Evolutionary conservation across 139 green algal genomes (phyloP), one percentile per base, ranked within the genome.

Genomic region (Picochlorum sp.): DNA sequence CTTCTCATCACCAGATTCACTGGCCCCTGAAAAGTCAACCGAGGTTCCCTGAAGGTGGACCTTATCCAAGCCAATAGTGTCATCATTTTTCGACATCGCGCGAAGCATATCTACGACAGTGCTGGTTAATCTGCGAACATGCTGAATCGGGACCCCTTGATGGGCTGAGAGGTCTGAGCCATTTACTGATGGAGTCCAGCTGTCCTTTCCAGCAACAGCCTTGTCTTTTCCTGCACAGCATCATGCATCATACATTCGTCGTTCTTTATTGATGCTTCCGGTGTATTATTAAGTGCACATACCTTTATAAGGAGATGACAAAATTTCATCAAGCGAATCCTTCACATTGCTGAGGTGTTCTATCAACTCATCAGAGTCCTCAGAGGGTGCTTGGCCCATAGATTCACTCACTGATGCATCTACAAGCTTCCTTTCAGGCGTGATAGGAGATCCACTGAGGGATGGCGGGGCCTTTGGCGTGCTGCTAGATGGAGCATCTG

Each of bases 61-160:
- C 20, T 51, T 57, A 15, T 52, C 13, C 58, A n/a, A 21, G 2
- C 57, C 44, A 51, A 21, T 32, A 56, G 9, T 23, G 9, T 62
- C 56, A 24, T 57, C 46, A 34, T 58, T 38, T 2, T 44, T 56
- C 8, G 69, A 37, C 54, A 72, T 61, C 0, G 61, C 38, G 5
- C 71, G 58, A 50, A 77, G 58, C 18, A 77, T 73, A 56, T 77
- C 71, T 16, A 77, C 71, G 0, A 77, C 20, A 5, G 65, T 73
- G 54, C 54, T 66, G 32, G 69, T 76, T 21, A 76, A 47, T n/a
- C 69, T 56, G 15, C 69, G 61, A 24, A 76, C 64, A 18, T 76
- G 69, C 9, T 52, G 28, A 18, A 49, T 38, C 1, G 69, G 69
- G 34, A 68, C 62, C 16, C 56, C 50, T 18, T 61, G 23, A 18